Evolutionary conservation across 2,329 filamentous ascomycete species (phyloP), one percentile per base, ranked within the genome.

Genomic region (Chaetomium sp.): DNA sequence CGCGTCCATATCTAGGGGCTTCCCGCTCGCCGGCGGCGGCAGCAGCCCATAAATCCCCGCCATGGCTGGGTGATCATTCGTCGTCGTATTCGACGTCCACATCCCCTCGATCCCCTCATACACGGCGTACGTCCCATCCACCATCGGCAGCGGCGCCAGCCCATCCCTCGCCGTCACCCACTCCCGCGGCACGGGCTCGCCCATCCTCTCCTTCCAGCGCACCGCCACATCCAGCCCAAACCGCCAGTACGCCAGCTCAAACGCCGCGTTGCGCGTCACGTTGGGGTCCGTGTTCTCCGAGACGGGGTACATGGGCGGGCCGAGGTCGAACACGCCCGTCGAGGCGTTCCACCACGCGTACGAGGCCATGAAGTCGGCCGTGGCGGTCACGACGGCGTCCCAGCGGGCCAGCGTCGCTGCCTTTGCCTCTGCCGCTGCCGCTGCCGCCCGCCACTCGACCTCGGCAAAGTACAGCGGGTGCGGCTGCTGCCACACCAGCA

Each of bases 401-500:
- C 86, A 88, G 38, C 79, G 80, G 49, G 71, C 57, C 6, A 88
- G 72, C 0, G 80, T 84, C 38, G 27, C 27, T 29, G 27, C 27
- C 27, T 6, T 6, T 29, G n/a, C 27, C 27, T 29, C 27, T 6
- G 3, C 27, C 27, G 3, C 27, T 29, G 27, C 27, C 77, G 0
- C 74, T 77, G 0, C 80, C 0, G 77, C 77, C 25, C 82, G 77
- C 69, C 82, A 86, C 70, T 85, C 82, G 21, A 82, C 74, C 71
- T 86, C 84, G 0, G 85, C 85, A 69, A 87, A 85, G 70, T 84
- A 85, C 78, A 87, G 83, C 0, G 82, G 78, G 71, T 88, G 85
- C 8, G 84, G 85, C 69, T 87, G 85, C 69, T 88, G 85, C 85
- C 85, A 88, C 63, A 87, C 83, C 3, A 88, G 75, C 1, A 88